phyloP scores from a whole-genome alignment of 495 filamentous ascomycete species.

The Bathelium albidoporum region DNA sequence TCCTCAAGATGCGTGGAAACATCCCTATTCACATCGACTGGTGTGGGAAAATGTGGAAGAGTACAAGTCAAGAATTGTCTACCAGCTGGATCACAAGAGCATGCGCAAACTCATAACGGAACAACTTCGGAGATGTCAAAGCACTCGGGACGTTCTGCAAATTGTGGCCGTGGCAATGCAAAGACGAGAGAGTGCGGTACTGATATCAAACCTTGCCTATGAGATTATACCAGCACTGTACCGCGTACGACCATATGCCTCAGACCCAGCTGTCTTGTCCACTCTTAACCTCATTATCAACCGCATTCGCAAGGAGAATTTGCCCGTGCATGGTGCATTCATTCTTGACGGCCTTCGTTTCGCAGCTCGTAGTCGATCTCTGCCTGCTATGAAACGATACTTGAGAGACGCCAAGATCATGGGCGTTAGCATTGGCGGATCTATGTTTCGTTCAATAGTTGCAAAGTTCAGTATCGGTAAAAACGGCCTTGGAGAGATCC shows the following conservation, averaged over 20 bases:
- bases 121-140: conserved; percentile 16
- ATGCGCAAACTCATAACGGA: conserved; percentile 13
- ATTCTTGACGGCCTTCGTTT: conserved; percentile 18
- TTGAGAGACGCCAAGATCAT: conserved; percentile 11
- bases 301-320: conserved; percentile 11
- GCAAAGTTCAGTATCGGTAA: conserved; percentile 23
- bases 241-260: conserved; percentile 10
- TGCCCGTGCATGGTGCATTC: conserved; percentile 11
- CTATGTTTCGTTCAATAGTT: conserved; percentile 20
- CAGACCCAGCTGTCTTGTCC: conserved; percentile 15
- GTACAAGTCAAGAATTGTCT: not conserved
- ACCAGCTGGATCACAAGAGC: conserved; percentile 4
- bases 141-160: conserved; percentile 13
- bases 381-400: conserved; percentile 19
- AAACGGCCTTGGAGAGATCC: conserved; percentile 22
- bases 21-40: not conserved
- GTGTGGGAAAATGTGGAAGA: conserved; percentile 4
- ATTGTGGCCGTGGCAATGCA: conserved; percentile 16
- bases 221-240: conserved; percentile 19
- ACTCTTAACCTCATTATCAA: conserved; percentile 15
- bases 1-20: not conserved
- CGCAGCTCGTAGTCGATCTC: conserved; percentile 16
- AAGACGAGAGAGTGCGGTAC: not conserved
- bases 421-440: not conserved
- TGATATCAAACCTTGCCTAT: conserved; percentile 8